These are phyloP conservation scores for Cercophora scortea DNA, from an alignment of 495 filamentous ascomycete species.

Conservation along the genomic window DNA sequence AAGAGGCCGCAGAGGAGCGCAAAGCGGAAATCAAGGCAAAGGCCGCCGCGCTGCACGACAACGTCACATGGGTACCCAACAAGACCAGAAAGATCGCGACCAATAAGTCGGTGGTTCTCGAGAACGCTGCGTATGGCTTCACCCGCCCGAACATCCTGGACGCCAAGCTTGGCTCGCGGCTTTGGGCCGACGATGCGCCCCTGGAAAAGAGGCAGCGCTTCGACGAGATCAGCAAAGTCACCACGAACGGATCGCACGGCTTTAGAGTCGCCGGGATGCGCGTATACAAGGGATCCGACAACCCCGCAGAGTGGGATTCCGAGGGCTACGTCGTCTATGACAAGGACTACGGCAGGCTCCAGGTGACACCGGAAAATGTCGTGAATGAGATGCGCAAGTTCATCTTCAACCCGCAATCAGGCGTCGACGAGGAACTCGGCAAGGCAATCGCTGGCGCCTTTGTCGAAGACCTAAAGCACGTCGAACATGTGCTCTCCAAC, in stretches of 20 bases:
- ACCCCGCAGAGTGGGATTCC: conserved; percentile 35
- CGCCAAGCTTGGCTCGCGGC: conserved; percentile 75
- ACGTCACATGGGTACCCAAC: conserved; percentile 27
- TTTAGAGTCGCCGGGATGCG: conserved; percentile 94
- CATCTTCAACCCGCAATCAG: conserved; percentile 56
- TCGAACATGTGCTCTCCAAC: conserved; percentile 57
- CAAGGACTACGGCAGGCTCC: conserved; percentile 73
- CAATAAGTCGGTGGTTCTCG: conserved; percentile 71
- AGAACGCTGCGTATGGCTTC: conserved; percentile 79
- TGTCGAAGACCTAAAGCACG: conserved; percentile 54
- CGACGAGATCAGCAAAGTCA: conserved; percentile 68
- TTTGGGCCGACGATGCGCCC: conserved; percentile 82
- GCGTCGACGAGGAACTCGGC: conserved; percentile 44
- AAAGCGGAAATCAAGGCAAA: conserved; percentile 16
- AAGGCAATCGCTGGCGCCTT: conserved; percentile 56
- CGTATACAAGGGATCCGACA: conserved; percentile 63
- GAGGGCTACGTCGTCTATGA: conserved; percentile 66
- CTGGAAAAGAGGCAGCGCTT: conserved; percentile 69
- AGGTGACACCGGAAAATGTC: conserved; percentile 63
- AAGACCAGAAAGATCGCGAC: conserved; percentile 56
- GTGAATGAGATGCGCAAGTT: conserved; percentile 68
- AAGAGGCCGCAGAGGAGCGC: conserved; percentile 18
- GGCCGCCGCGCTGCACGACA: conserved; percentile 11
- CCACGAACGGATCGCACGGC: conserved; percentile 72
- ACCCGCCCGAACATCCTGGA: conserved; percentile 87